A percentile compares a stretch with the other conserved stretches of the same genome.
phyloP scores from a whole-genome alignment of 1,284 basidiomycete genomes.

The Spongiforma sp. region DNA sequence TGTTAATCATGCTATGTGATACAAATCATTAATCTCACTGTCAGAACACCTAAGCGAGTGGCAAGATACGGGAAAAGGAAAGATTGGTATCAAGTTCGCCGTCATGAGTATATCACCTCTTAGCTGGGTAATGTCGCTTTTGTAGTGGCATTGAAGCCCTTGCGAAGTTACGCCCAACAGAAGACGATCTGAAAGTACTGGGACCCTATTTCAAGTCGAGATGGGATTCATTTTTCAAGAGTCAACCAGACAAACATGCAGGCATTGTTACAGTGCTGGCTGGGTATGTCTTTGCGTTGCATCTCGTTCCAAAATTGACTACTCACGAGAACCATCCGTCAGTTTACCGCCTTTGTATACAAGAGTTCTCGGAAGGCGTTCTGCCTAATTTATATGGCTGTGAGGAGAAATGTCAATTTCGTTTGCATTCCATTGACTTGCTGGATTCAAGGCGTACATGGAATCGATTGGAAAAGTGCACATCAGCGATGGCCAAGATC shows the following conservation, averaged over 20 bases:
- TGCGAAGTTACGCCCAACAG: conserved; percentile 14
- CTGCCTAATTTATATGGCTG: not conserved
- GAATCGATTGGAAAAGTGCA: conserved; percentile 31
- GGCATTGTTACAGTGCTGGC: not conserved
- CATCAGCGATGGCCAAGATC: conserved; percentile 24
- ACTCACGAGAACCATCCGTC: not conserved
- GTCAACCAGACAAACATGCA: conserved; percentile 5
- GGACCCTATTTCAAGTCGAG: conserved; percentile 11
- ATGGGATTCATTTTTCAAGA: conserved; percentile 17
- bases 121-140: not conserved
- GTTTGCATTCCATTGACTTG: not conserved
- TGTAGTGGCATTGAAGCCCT: conserved; percentile 14
- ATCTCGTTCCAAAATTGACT: too few species aligned
- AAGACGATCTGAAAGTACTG: conserved; percentile 4
- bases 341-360: not conserved
- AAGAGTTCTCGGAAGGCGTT: conserved; percentile 9
- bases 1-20: too few species aligned
- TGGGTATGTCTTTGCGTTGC: conserved; percentile 5
- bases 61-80: conserved; percentile 5
- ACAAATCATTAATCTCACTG: not conserved
- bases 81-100: conserved; percentile 11
- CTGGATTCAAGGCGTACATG: conserved; percentile 23
- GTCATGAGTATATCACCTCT: conserved; percentile 20
- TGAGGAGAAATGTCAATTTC: not conserved
- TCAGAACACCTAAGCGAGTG: not conserved